These are phyloP conservation scores for Ascoidea tarda DNA, from an alignment of 805 yeast species.

Conservation along the genomic window DNA sequence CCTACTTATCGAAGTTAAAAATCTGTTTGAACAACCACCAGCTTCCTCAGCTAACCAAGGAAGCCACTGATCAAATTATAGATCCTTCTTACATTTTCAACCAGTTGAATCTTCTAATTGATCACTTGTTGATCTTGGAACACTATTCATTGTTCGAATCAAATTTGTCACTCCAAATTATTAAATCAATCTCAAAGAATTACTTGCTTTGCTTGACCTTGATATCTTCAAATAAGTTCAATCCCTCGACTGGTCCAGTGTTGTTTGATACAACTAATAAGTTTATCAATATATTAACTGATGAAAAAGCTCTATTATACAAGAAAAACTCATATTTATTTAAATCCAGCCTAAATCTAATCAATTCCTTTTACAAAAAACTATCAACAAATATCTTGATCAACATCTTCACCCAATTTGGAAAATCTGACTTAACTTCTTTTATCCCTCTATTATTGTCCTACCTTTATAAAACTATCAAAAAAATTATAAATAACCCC, in stretches of 20 bases:
- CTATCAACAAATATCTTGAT: conserved; percentile 3
- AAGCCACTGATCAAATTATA: neutral
- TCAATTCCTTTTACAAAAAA: neutral
- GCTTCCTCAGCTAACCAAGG: too few relatives aligned
- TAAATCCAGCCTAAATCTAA: neutral
- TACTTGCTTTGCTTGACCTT: conserved; percentile 5
- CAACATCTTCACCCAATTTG: conserved; percentile 6
- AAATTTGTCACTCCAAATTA: conserved; percentile 4
- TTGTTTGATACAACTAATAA: conserved; percentile 17
- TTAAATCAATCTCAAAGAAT: conserved; percentile 3
- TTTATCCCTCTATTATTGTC: conserved; percentile 12
- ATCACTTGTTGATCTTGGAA: neutral
- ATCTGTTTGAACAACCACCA: neutral
- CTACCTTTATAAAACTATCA: conserved; percentile 4
- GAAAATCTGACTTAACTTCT: conserved; percentile 9
- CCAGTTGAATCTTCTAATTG: neutral
- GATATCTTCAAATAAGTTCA: conserved; percentile 1
- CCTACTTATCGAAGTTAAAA: conserved; percentile 1
- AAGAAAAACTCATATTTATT: neutral
- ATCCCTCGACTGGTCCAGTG: neutral
- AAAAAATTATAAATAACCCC: conserved; percentile 4
- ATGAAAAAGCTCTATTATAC: conserved; percentile 6
- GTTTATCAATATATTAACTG: conserved; percentile 15
- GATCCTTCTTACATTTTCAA: neutral
- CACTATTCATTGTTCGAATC: neutral